Evolutionary conservation across 2,329 filamentous ascomycete species (phyloP), one percentile per base, ranked within the genome.

Genomic region (Aureobasidium sp.): DNA sequence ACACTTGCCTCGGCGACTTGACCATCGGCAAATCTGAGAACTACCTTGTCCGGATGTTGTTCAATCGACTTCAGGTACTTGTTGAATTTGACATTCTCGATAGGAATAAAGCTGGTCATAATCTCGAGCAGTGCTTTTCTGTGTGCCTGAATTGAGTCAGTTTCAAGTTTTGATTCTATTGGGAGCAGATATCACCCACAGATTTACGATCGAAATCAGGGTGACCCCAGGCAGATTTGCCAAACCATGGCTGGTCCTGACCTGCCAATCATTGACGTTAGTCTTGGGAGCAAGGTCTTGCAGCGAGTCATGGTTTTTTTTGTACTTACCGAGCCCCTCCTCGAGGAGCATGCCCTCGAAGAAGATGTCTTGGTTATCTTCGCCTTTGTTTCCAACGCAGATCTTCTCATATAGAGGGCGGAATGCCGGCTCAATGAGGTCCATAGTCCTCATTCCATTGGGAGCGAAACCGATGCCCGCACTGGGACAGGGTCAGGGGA

Each of bases 21-120:
- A 67, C 70, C 66, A 75, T 70, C 69, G 42, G 74, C 69, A 15
- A 79, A 73, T 1, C 65, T 69, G 8, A 76, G 70, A 0, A 73
- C 49, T 55, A 78, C 75, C 31, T 67, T 69, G 0, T 71, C 74
- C 14, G 75, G 63, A 5, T 69, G 66, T 55, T 77, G 71, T 44
- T 78, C 69, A 53, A 72, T 63, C 2, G 27, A 48, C 1, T 31
- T 63, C 1, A 71, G 64, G 20, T 68, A 64, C 56, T 72, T 72
- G 58, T 67, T 67, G 61, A 73, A 73, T n/a, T 55, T 62, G 20
- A 72, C 70, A 6, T 56, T 65, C 2, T 69, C 65, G 20, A 58
- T 44, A 1, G 65, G 66, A 31, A 74, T 78, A 68, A 71, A 78
- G 77, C 65, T 82, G 73, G 67, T 82, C 75, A 80, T 76, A 44